phyloP scores from a whole-genome alignment of 306 rosid genomes.

The Castanea crenata region DNA sequence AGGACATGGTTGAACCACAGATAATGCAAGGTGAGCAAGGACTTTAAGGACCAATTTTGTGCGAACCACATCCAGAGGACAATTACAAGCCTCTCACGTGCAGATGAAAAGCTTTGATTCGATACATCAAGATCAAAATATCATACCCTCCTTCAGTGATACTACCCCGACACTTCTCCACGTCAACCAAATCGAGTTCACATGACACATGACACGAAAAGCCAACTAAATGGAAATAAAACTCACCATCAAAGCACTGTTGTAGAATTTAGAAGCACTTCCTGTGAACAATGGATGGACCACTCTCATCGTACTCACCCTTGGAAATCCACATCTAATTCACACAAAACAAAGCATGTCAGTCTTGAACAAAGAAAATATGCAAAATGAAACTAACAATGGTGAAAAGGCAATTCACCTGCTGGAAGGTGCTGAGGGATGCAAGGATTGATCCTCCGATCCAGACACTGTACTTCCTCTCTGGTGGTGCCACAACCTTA shows the following conservation, averaged over 20 bases:
- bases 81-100: constrained; percentile 21
- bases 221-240: constrained; percentile 64
- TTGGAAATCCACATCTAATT: constrained; percentile 94
- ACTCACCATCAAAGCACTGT: constrained; percentile 61
- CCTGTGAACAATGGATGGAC: constrained; percentile 96
- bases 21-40: constrained; percentile 30
- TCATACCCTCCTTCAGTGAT: constrained; percentile 37
- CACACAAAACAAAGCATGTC: constrained; percentile 4
- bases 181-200: constrained; percentile 58
- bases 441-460: constrained; percentile 99
- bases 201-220: constrained; percentile 76
- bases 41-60: constrained; percentile 34
- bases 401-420: constrained; percentile 44
- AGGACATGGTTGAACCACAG: constrained; percentile 52
- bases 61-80: constrained; percentile 49
- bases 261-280: constrained; percentile 77
- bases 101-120: constrained; percentile 31
- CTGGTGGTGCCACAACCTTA: constrained; percentile 97
- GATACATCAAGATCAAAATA: constrained; percentile 36
- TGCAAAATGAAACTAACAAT: background rate
- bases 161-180: constrained; percentile 36
- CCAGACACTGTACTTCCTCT: constrained; percentile 99
- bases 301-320: constrained; percentile 95
- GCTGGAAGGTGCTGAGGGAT: constrained; percentile 99
- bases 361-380: constrained; percentile 7